These are phyloP conservation scores for Stephania cephalantha DNA, from an alignment of 164 flowering plant genomes.

Conservation along the genomic window DNA sequence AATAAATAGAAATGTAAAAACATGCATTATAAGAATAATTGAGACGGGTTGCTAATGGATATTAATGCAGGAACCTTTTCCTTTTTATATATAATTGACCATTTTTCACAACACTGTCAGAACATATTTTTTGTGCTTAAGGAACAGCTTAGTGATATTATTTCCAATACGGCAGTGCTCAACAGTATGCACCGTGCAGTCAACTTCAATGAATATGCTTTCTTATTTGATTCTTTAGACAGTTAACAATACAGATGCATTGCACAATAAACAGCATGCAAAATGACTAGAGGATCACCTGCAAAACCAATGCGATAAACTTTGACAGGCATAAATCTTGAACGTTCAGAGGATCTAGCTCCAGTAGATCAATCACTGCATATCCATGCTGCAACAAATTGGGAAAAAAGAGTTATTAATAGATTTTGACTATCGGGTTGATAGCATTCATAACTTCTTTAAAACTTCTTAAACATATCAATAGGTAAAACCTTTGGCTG, in stretches of 20 bases:
- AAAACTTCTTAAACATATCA: neutral
- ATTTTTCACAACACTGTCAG: neutral
- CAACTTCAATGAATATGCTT: neutral
- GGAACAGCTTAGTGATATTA: no score
- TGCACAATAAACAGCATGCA: neutral
- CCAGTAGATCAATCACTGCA: constrained; percentile 64
- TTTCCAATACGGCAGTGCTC: neutral
- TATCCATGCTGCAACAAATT: constrained; percentile 63
- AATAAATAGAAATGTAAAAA: neutral
- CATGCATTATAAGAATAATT: neutral
- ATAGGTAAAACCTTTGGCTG: neutral
- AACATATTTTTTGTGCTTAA: neutral
- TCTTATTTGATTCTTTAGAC: neutral
- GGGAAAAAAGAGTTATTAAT: neutral
- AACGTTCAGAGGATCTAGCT: constrained; percentile 44
- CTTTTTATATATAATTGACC: neutral
- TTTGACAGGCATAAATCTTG: constrained; percentile 59
- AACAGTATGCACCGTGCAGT: neutral
- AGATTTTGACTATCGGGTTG: constrained; percentile 3
- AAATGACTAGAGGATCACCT: constrained; percentile 37
- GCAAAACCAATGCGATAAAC: constrained; percentile 56
- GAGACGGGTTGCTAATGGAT: no score
- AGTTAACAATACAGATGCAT: neutral
- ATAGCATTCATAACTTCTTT: neutral
- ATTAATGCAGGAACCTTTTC: no score